Conservation (phyloP, 1,284 basidiomycete species). For the Boletus sp. region DNA sequence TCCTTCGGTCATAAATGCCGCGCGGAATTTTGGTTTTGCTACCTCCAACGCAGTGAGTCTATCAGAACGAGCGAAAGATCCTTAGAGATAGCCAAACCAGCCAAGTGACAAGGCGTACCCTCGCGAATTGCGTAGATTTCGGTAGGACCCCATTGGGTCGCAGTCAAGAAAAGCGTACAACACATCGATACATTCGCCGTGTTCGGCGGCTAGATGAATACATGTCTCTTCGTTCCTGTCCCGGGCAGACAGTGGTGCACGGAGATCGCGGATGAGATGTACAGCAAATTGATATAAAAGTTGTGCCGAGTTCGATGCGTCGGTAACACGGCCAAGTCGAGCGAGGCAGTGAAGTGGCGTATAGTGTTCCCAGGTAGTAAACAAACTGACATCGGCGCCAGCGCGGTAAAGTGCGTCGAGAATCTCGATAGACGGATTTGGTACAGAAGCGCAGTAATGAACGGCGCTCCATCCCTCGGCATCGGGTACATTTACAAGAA, state of each 20-base stretch:
- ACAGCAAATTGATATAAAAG: conserved; percentile 59
- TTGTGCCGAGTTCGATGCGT: conserved; percentile 42
- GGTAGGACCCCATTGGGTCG: conserved; percentile 56
- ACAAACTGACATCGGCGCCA: conserved; percentile 71
- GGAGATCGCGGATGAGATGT: conserved; percentile 69
- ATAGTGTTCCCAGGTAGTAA: conserved; percentile 64
- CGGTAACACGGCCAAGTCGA: conserved; percentile 47
- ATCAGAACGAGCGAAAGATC: conserved; percentile 6
- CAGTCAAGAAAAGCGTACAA: conserved; percentile 64
- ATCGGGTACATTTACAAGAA: conserved; percentile 66
- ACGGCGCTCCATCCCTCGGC: conserved; percentile 68
- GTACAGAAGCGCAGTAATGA: conserved; percentile 64
- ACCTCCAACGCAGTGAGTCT: conserved; percentile 73
- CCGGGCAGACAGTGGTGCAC: conserved; percentile 62
- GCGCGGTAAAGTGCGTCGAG: conserved; percentile 72
- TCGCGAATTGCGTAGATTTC: conserved; percentile 64
- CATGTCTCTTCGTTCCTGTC: conserved; percentile 91
- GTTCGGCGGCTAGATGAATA: conserved; percentile 92
- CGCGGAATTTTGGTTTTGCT: conserved; percentile 61
- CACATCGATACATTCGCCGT: conserved; percentile 73
- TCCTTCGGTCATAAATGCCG: conserved; percentile 56
- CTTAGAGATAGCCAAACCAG: not conserved
- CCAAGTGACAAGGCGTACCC: conserved; percentile 49
- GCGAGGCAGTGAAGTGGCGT: conserved; percentile 75
- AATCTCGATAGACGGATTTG: conserved; percentile 58